Evolutionary conservation across 306 rosid species (phyloP), one percentile per base, ranked within the genome.

Genomic region (Echinosophora koreensis): DNA sequence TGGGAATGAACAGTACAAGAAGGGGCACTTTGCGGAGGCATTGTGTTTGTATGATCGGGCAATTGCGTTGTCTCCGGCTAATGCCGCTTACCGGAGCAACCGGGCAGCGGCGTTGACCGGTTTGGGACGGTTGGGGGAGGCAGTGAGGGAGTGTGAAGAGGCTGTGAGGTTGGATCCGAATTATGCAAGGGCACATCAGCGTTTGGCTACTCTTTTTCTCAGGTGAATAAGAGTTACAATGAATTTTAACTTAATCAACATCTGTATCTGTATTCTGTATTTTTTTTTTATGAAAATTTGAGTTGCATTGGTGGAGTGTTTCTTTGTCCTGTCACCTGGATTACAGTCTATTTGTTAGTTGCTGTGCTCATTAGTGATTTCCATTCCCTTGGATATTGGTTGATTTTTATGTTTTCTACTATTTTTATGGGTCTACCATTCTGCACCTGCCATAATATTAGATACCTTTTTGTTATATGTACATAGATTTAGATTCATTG

Each of bases 91-190:
- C 56, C 84, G 97, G 83, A 81, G 92, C 52, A 92, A 92, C 82
- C 87, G 97, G 14, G 97, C 96, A 0, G 97, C 97, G 4, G 97
- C 97, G 57, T 84, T 92, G 87, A 90, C 89, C 1, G 87, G 88
- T 7, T 87, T 90, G 16, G 83, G 92, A 30, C 84, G 93, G 74
- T 66, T 92, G 17, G 76, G 75, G 13, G 96, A 90, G 88, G 96
- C 97, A 0, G 88, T 92, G 72, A 74, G 69, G 69, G 95, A 86
- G 61, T 90, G 97, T 34, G 88, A 90, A 72, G 96, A 90, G 86
- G 97, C 96, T 0, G 85, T 90, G 83, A 85, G 83, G 86, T 87
- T 92, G 85, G 90, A 92, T 87, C 93, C 92, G 60, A 87, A 81
- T 83, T 92, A 90, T 72, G 83, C 70, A 63, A 88, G 97, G 70